A percentile compares a stretch with the other conserved stretches of the same genome.
Evolutionary conservation across 805 yeast species (phyloP).

Genomic region (Sugiyamaella valdiviana): DNA sequence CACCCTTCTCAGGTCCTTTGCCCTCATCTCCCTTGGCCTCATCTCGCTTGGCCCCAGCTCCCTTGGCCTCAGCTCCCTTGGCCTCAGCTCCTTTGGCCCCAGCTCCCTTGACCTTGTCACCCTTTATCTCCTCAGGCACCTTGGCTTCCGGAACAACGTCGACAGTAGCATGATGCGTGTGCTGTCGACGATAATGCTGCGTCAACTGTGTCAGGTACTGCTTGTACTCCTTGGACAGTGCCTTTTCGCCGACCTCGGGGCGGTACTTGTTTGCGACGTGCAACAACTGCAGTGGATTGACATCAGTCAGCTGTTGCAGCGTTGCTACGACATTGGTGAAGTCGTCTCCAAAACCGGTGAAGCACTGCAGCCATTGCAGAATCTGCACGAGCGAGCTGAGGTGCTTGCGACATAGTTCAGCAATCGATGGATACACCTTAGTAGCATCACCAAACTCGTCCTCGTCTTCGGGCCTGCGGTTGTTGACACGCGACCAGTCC

Average conservation of each 20-base stretch:
- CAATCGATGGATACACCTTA: slow-evolving; percentile 49
- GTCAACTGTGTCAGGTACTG: slow-evolving; percentile 38
- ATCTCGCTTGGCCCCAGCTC: neutral
- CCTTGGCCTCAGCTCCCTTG: neutral
- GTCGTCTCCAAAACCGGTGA: slow-evolving; percentile 59
- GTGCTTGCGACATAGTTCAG: slow-evolving; percentile 58
- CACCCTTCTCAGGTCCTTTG: neutral
- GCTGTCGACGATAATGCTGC: slow-evolving; percentile 24
- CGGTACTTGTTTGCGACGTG: slow-evolving; percentile 70
- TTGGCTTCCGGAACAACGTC: slow-evolving; percentile 9
- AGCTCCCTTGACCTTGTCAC: neutral
- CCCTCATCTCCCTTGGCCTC: neutral
- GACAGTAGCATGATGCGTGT: slow-evolving; percentile 18
- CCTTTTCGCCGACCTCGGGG: slow-evolving; percentile 75
- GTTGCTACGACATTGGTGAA: slow-evolving; percentile 36
- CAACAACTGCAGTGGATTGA: slow-evolving; percentile 65
- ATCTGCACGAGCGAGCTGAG: slow-evolving; percentile 70
- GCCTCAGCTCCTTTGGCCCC: neutral
- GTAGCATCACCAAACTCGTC: slow-evolving; percentile 25
- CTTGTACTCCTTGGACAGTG: slow-evolving; percentile 49
- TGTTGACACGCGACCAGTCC: slow-evolving; percentile 83
- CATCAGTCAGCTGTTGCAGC: slow-evolving; percentile 51
- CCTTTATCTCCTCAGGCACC: neutral
- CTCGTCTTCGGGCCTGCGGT: slow-evolving; percentile 40
- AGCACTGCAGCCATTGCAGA: slow-evolving; percentile 85